A percentile compares a stretch with the other conserved stretches of the same genome.
These are phyloP conservation scores for Bassia scoparia DNA, from an alignment of 148 eudicot species.

Conservation along the genomic window DNA sequence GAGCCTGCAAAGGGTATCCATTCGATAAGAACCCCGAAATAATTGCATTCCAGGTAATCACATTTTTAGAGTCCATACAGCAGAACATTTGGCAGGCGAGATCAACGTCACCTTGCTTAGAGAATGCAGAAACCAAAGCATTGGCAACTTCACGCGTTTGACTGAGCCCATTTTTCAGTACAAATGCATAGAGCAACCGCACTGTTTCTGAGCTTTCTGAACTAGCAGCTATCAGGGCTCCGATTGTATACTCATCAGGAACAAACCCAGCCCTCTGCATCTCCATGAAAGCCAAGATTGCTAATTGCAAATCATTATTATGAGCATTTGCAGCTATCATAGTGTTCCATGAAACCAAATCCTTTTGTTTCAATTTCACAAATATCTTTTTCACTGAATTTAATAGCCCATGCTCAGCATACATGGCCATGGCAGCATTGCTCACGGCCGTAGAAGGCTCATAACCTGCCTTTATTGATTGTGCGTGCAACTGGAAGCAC, in stretches of 20 bases:
- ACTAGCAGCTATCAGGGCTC: constrained; percentile 49
- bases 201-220: constrained; percentile 36
- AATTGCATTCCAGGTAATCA: constrained; percentile 71
- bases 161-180: constrained; percentile 48
- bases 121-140: constrained; percentile 63
- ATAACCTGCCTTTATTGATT: constrained; percentile 57
- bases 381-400: constrained; percentile 39
- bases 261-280: constrained; percentile 54
- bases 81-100: constrained; percentile 46
- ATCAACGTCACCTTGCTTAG: constrained; percentile 43
- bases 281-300: constrained; percentile 38
- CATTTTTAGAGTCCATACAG: constrained; percentile 36
- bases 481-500: constrained; percentile 53
- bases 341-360: constrained; percentile 77
- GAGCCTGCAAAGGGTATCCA: constrained; percentile 42
- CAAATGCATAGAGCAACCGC: constrained; percentile 51
- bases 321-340: constrained; percentile 59
- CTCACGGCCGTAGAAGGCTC: constrained; percentile 53
- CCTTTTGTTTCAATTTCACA: constrained; percentile 45
- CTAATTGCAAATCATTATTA: constrained; percentile 30
- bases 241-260: constrained; percentile 80
- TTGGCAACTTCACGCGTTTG: constrained; percentile 52
- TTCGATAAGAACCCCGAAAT: constrained; percentile 56
- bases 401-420: constrained; percentile 45
- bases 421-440: constrained; percentile 77